Evolutionary conservation across 768 basidiomycete genomes (phyloP).

Genomic region (Sutorius australiensis): DNA sequence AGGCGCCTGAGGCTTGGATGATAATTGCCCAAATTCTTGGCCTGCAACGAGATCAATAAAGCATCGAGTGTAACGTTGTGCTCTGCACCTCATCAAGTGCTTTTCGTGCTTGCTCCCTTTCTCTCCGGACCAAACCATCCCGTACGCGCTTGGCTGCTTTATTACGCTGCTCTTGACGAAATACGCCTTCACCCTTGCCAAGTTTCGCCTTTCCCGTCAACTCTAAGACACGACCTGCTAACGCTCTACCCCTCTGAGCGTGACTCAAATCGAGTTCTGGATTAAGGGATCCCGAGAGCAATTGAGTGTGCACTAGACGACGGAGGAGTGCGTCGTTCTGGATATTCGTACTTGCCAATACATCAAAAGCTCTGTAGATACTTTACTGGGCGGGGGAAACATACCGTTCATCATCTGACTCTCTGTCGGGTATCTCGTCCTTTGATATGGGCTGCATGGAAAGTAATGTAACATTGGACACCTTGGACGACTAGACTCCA

Average conservation of each 20-base stretch:
- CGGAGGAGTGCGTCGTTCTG: slow-evolving; percentile 80
- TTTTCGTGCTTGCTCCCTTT: slow-evolving; percentile 50
- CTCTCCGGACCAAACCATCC: slow-evolving; percentile 63
- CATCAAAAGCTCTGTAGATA: neutral
- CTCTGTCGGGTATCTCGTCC: slow-evolving; percentile 27
- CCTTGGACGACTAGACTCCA: slow-evolving; percentile 70
- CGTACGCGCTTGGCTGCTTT: slow-evolving; percentile 70
- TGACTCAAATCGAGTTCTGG: slow-evolving; percentile 57
- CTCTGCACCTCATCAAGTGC: slow-evolving; percentile 63
- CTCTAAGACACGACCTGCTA: slow-evolving; percentile 76
- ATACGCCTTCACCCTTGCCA: slow-evolving; percentile 66
- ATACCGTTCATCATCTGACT: slow-evolving; percentile 58
- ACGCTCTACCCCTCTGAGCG: slow-evolving; percentile 67
- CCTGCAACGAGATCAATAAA: slow-evolving; percentile 40
- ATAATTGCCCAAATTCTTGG: slow-evolving; percentile 82
- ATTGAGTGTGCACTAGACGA: slow-evolving; percentile 72
- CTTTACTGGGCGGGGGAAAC: neutral
- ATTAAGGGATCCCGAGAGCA: slow-evolving; percentile 71
- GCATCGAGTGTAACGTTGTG: neutral
- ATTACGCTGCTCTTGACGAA: slow-evolving; percentile 61
- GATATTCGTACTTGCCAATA: slow-evolving; percentile 53
- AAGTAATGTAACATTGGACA: slow-evolving; percentile 48
- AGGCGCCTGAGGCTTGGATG: slow-evolving; percentile 72
- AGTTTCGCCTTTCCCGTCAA: slow-evolving; percentile 63
- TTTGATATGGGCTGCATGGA: slow-evolving; percentile 20